phyloP scores from a whole-genome alignment of 345 rosid species.

The Citropsis articulata region DNA sequence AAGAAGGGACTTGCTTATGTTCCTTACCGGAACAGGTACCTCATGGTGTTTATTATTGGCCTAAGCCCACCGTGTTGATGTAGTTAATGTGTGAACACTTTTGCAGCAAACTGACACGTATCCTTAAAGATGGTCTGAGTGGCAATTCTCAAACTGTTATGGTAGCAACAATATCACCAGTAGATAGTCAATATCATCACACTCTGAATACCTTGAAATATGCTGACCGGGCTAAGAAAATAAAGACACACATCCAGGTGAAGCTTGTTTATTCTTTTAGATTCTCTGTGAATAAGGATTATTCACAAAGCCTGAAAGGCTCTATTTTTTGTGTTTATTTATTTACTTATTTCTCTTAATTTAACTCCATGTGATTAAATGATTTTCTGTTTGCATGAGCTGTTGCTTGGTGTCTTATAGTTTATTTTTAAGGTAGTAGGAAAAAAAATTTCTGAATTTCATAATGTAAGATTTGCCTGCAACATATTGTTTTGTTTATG shows the following conservation, averaged over 20 bases:
- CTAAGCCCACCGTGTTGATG: background rate
- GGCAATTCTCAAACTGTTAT: slow-evolving; percentile 96
- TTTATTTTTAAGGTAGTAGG: background rate
- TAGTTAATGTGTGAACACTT: slow-evolving; percentile 9
- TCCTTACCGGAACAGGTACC: slow-evolving; percentile 91
- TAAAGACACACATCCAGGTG: slow-evolving; percentile 87
- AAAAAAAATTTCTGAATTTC: background rate
- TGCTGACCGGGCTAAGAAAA: slow-evolving; percentile 98
- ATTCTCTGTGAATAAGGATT: background rate
- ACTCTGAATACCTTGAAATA: slow-evolving; percentile 90
- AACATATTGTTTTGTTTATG: background rate
- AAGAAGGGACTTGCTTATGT: slow-evolving; percentile 98
- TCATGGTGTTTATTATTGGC: slow-evolving; percentile 3
- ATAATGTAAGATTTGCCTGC: background rate
- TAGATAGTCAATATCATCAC: slow-evolving; percentile 62
- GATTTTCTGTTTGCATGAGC: background rate
- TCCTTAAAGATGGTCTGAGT: slow-evolving; percentile 97
- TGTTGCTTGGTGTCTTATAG: no score
- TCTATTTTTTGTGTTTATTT: background rate
- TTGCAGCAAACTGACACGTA: slow-evolving; percentile 78
- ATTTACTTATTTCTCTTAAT: background rate
- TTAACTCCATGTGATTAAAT: background rate
- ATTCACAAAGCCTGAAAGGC: background rate
- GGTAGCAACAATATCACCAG: slow-evolving; percentile 85
- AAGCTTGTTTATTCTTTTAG: slow-evolving; percentile 7